Conservation (phyloP, 2,329 filamentous ascomycete genomes). For the Basipetospora chlamydospora region DNA sequence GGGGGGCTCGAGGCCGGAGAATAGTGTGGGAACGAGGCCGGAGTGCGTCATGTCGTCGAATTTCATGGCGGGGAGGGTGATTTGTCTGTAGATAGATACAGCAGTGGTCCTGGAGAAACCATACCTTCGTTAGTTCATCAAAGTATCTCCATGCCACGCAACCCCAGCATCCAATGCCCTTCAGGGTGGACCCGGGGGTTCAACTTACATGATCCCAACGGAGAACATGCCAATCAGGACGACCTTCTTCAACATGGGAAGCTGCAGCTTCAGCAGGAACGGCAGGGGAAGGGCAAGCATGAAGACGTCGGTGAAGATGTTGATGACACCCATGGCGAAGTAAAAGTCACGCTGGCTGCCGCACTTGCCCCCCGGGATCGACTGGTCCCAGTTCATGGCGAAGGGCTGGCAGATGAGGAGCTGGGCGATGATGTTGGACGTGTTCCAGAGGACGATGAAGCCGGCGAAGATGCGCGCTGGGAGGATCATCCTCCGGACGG, state of each 20-base stretch:
- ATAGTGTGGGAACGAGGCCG: conserved; percentile 19
- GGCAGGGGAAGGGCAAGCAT: conserved; percentile 18
- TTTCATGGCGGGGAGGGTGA: conserved; percentile 9
- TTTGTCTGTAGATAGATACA: conserved; percentile 18
- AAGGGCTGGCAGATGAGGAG: conserved; percentile 21
- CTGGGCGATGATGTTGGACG: conserved; percentile 2
- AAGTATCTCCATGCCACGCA: no score
- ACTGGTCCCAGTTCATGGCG: conserved; percentile 20
- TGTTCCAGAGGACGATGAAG: conserved; percentile 3
- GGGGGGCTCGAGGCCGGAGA: conserved; percentile 22
- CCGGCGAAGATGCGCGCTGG: not conserved
- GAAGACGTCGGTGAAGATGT: conserved; percentile 17
- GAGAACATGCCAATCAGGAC: conserved; percentile 16
- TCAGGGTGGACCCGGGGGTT: no score
- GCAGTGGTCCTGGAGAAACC: conserved; percentile 16
- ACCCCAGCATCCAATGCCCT: no score
- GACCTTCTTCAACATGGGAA: conserved; percentile 16
- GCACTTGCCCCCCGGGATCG: conserved; percentile 16
- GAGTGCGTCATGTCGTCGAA: conserved; percentile 9
- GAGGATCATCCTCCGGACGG: not conserved
- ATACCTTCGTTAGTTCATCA: not conserved
- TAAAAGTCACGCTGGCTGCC: conserved; percentile 16
- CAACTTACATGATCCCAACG: conserved; percentile 19
- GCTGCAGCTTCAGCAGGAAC: conserved; percentile 16
- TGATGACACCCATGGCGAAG: conserved; percentile 16